phyloP scores from a whole-genome alignment of 768 basidiomycete genomes.

The Psilocybe azurescens region DNA sequence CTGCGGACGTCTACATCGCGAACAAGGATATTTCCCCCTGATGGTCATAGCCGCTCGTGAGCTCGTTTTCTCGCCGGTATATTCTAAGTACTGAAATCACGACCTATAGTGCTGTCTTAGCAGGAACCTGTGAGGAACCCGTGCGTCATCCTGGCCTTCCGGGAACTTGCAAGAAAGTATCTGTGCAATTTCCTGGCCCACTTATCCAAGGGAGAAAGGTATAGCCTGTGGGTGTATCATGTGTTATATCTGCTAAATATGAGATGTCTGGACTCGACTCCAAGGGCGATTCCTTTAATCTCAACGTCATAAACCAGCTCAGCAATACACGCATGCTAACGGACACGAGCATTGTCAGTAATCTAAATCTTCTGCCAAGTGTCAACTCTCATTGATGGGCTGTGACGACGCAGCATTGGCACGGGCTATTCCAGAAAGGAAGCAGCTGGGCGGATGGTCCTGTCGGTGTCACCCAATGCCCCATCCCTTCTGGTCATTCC shows the following conservation, averaged over 20 bases:
- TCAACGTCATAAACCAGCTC: conserved; percentile 54
- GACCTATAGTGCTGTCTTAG: conserved; percentile 34
- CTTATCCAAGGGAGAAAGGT: conserved; percentile 36
- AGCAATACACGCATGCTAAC: conserved; percentile 53
- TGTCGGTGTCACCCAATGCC: conserved; percentile 45
- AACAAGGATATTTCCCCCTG: conserved; percentile 51
- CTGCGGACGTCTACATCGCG: conserved; percentile 40
- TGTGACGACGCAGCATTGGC: conserved; percentile 56
- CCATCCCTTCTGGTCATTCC: conserved; percentile 41
- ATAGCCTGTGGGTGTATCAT: too few species aligned
- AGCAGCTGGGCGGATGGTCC: conserved; percentile 47
- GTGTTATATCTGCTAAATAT: too few species aligned
- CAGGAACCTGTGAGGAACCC: conserved; percentile 21
- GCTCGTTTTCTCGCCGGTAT: too few species aligned
- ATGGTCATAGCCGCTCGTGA: conserved; percentile 50
- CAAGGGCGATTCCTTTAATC: conserved; percentile 46
- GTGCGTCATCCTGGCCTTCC: too few species aligned
- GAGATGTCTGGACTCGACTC: too few species aligned
- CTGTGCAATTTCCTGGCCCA: conserved; percentile 33
- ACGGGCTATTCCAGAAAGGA: conserved; percentile 42
- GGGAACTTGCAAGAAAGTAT: conserved; percentile 6
- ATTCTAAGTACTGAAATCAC: too few species aligned
- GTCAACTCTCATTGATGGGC: conserved; percentile 27
- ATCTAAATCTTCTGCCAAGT: neutral
- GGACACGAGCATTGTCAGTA: conserved; percentile 54